Base-by-base conservation (phyloP, 768 basidiomycete species). In the Porpolomopsis calyptriformis region DNA sequence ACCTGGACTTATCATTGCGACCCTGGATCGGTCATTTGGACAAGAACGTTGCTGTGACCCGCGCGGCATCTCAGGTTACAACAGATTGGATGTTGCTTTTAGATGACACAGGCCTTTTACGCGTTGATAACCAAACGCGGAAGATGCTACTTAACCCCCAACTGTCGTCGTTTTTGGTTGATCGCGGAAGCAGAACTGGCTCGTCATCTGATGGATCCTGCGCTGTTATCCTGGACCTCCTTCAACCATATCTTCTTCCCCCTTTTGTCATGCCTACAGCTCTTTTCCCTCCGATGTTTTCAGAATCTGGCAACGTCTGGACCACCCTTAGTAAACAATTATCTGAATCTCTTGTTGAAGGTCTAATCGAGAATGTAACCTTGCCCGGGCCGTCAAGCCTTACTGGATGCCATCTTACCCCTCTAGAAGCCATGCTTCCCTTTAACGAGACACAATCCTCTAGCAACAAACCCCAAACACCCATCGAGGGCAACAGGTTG, bases 81-180 rank as follows among this genome's bases (percentile, higher is more conserved):
- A 72, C 75, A 0, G 65, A 71, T 20, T 75, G 73, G 68, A 54
- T 75, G 7, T 66, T 84, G 10, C 42, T 82, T 6, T 61, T 81
- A 45, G 74, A 76, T 45, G 64, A 74, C 39, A 46, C 53, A 36
- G 78, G 71, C 7, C 50, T 82, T 7, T 22, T 51, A 3, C 50
- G 59, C 6, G 34, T 74, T 33, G 56, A 64, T 38, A 49, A 57
- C 25, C 49, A 57, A 19, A 64, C 64, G 10, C 63, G 60, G 47
- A 47, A 59, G 3, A 55, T 62, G 39, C 67, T 83, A n/a, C 47
- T 78, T 2, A 61, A 62, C 31, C 71, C 74, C 1, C 62, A 66
- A 19, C 55, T 57, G 4, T 35, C 61, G 2, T 53, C 53, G 41
- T 44, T 69, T 11, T 72, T 67, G 22, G 55, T 67, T 40, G 77